Evolutionary conservation across 2,329 filamentous ascomycete genomes (phyloP).

Genomic region (Monosporascus sp.): DNA sequence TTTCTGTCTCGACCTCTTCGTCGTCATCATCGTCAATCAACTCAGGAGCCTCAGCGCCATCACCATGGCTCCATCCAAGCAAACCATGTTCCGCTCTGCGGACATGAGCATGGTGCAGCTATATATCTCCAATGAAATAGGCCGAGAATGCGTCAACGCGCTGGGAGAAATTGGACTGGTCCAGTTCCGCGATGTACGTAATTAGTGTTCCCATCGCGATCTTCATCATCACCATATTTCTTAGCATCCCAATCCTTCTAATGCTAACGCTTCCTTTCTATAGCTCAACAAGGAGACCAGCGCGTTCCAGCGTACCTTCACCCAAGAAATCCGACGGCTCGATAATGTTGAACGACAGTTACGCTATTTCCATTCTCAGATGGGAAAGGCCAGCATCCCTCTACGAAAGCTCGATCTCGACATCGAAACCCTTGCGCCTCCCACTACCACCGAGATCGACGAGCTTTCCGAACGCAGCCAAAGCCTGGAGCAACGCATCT

Average conservation of each 20-base stretch:
- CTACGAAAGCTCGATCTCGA: conserved; percentile 91
- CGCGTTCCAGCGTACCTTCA: conserved; percentile 95
- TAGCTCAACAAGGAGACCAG: conserved; percentile 90
- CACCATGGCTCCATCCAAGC: conserved; percentile 62
- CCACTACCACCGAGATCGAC: conserved; percentile 91
- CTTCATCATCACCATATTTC: too few species aligned
- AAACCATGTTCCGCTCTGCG: conserved; percentile 99
- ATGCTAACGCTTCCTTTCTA: background rate
- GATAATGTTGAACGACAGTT: conserved; percentile 98
- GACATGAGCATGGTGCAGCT: conserved; percentile 99
- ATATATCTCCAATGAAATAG: conserved; percentile 98
- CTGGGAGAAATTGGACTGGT: conserved; percentile 93
- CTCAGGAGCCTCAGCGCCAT: conserved; percentile 18
- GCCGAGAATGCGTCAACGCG: conserved; percentile 93
- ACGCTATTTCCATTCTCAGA: conserved; percentile 94
- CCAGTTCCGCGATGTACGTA: conserved; percentile 90
- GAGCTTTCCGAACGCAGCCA: conserved; percentile 90
- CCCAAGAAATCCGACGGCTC: conserved; percentile 91
- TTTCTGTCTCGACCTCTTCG: too few species aligned
- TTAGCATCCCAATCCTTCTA: too few species aligned
- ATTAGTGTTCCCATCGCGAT: background rate
- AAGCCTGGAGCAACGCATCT: conserved; percentile 84
- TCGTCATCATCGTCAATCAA: conserved; percentile 2
- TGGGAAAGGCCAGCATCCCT: conserved; percentile 84
- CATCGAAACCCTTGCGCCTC: conserved; percentile 75